Base-by-base conservation (phyloP, 2,329 filamentous ascomycete species). In the Rosellinia necatrix region DNA sequence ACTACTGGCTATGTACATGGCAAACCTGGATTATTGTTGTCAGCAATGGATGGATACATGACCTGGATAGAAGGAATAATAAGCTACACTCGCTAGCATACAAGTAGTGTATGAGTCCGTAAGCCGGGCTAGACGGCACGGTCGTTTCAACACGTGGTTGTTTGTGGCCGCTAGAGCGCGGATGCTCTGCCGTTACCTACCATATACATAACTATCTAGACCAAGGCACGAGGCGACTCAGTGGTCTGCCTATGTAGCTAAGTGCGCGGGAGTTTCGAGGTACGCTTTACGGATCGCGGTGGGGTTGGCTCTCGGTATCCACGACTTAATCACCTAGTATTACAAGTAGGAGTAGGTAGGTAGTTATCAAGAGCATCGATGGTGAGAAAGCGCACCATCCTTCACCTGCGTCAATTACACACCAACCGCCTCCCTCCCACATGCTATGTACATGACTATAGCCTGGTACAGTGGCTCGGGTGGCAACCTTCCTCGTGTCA, bases 401-500 rank as follows among this genome's bases (percentile, higher is more conserved):
- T 27, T 49, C 32, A 37, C 32, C 38, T 47, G 34, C 40, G 42
- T 30, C 35, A 27, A 34, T 46, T 15, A 19, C 35, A 29, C 37
- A 32, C 22, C 12, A 38, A 40, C 22, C 7, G 38, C 24, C 12
- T 48, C 21, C 24, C 24, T 10, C n/a, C 3, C 30, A 13, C 10
- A 4, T 9, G 30, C 17, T 5, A 35, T n/a, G 6, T 53, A 48
- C 19, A 37, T 43, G 12, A 15, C 7, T 30, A 25, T 21, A 22
- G 21, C 8, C 9, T 19, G 32, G 9, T 47, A 27, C 42, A 46
- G 44, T 51, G 22, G 49, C 38, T 52, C 29, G 19, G 55, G 41
- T 56, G 44, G 43, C 48, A 49, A 53, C 49, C 30, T 35, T 54
- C 50, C 55, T 61, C 59, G 52, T 61, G 59, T 52, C 52, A 59